Base-by-base conservation (phyloP, 192 early-diverging fungal species). In the Coemansia sp. region DNA sequence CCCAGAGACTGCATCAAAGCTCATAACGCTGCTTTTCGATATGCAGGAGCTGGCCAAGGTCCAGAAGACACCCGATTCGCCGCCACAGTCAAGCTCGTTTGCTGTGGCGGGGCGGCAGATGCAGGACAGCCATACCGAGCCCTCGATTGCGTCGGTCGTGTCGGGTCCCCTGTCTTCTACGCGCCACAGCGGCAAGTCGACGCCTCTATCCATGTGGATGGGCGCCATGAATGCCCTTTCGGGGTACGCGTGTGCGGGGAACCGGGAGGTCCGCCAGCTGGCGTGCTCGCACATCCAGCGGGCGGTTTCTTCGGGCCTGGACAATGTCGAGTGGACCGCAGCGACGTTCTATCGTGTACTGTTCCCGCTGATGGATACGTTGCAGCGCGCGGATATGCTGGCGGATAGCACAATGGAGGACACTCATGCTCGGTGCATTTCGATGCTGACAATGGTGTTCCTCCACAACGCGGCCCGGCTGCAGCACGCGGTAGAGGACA, bases 291-390 rank as follows among this genome's bases (percentile, higher is more conserved):
- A 82, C 32, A 67, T 96, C n/a, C 90, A 96, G 64, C 76, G 89
- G 12, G 78, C 84, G 0, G 56, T 94, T 14, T 54, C 60, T 13
- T 64, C 88, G 0, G 67, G 82, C 17, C 64, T 83, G 51, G 43
- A 53, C 51, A 41, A 38, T 56, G 40, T 47, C 40, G 11, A 54
- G 70, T 73, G 49, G 87, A 80, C 79, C 63, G 80, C 31, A 64
- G 82, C 44, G 5, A 78, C 80, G 4, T 91, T 97, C 68, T 85
- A 88, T 53, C 84, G 85, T 22, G 88, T 94, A 12, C 51, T 97
- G 43, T 91, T 97, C 65, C 92, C 91, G 25, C 54, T 94, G 34
- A 76, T 97, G 40, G 87, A 91, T 36, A 81, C 88, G 63, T 58
- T 97, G 12, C 69, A 91, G 56, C 80, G 86, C 13, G 82, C 85